A percentile compares a stretch with the other conserved stretches of the same genome.
These are phyloP conservation scores for Boletus sensibilis DNA, from an alignment of 768 basidiomycete species.

Conservation along the genomic window DNA sequence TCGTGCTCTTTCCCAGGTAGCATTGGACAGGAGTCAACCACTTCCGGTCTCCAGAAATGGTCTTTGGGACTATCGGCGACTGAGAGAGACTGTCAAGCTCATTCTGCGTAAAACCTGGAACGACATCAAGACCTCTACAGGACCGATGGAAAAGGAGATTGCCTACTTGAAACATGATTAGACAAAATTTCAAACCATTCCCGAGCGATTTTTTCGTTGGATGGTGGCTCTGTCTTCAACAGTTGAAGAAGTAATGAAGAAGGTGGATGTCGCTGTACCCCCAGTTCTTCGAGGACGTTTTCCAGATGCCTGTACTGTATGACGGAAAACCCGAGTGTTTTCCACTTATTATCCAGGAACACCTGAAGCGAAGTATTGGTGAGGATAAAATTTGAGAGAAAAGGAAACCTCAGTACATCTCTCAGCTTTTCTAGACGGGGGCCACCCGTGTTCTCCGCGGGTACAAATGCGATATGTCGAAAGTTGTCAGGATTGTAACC, in stretches of 20 bases:
- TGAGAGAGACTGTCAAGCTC: constrained; percentile 56
- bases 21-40: constrained; percentile 62
- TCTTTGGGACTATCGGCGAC: constrained; percentile 62
- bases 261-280: too few relatives aligned
- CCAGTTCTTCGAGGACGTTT: too few relatives aligned
- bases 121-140: neutral
- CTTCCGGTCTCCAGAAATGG: constrained; percentile 27
- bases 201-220: too few relatives aligned
- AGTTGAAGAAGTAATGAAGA: too few relatives aligned
- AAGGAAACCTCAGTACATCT: neutral
- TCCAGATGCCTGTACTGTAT: too few relatives aligned
- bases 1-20: constrained; percentile 53
- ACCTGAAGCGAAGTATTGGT: neutral
- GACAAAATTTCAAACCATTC: too few relatives aligned
- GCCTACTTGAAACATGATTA: too few relatives aligned
- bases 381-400: neutral
- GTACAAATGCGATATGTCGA: neutral
- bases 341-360: constrained; percentile 12
- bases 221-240: too few relatives aligned
- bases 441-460: neutral
- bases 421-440: neutral
- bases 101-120: constrained; percentile 50
- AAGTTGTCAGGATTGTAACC: constrained; percentile 52
- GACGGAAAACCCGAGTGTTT: too few relatives aligned
- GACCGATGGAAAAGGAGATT: too few relatives aligned